Conservation (phyloP, 345 rosid species). For the Trapa incisa region DNA sequence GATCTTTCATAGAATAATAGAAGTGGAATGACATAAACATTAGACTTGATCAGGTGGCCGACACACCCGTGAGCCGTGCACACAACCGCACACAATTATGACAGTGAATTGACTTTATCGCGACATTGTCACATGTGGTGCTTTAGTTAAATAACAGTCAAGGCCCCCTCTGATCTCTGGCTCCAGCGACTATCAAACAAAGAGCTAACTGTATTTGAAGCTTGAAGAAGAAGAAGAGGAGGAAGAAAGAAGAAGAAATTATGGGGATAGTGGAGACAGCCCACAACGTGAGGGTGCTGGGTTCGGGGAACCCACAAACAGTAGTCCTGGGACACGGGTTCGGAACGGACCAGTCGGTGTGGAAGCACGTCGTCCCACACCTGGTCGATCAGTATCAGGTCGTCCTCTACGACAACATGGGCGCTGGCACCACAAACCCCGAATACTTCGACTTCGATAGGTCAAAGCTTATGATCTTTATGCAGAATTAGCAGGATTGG, state of each 20-base stretch:
- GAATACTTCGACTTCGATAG: slow-evolving; percentile 66
- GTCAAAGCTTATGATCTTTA: background rate
- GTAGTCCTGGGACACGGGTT: slow-evolving; percentile 77
- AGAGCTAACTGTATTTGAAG: background rate
- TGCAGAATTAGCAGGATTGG: background rate
- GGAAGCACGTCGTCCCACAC: slow-evolving; percentile 90
- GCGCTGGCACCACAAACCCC: slow-evolving; percentile 87
- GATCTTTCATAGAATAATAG: background rate
- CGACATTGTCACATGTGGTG: background rate
- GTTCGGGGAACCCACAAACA: slow-evolving; percentile 35
- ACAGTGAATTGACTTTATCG: background rate
- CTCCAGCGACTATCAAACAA: background rate
- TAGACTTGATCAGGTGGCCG: background rate
- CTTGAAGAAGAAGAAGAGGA: background rate
- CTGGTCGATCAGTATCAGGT: slow-evolving; percentile 52
- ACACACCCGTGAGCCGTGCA: background rate
- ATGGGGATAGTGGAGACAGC: slow-evolving; percentile 85
- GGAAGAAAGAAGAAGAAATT: too few species aligned
- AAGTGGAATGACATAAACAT: background rate
- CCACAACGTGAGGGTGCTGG: slow-evolving; percentile 64
- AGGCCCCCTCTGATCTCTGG: background rate
- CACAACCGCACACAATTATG: background rate
- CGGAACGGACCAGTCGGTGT: slow-evolving; percentile 87
- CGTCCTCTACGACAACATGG: slow-evolving; percentile 74
- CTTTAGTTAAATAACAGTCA: background rate